phyloP scores from a whole-genome alignment of 352 stramenopile genomes.

The Ophiocytium majus region DNA sequence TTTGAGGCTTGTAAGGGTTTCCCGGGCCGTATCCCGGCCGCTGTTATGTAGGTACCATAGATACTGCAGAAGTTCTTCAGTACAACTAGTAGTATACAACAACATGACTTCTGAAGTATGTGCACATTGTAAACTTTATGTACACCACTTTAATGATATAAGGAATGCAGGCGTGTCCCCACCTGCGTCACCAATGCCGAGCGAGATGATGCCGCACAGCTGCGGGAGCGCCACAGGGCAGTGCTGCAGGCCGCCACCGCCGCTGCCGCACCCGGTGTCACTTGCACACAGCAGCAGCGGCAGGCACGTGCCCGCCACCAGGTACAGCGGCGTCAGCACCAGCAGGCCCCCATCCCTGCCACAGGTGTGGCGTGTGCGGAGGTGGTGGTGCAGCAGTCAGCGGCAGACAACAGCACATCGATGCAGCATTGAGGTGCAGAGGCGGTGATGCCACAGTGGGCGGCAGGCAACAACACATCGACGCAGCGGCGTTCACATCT shows the following conservation, averaged over 20 bases:
- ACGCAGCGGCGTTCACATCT: background rate
- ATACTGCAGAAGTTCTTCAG: too few species aligned
- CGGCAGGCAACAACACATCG: background rate
- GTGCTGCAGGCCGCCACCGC: background rate
- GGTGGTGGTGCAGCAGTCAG: background rate
- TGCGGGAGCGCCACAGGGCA: background rate
- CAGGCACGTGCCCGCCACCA: background rate
- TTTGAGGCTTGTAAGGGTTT: background rate
- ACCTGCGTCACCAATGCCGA: background rate
- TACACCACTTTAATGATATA: background rate
- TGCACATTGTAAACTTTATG: background rate
- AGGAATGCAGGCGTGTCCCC: background rate
- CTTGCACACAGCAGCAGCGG: background rate
- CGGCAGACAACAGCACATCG: too few species aligned
- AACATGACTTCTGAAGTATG: background rate
- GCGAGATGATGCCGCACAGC: background rate
- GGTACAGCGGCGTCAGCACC: background rate
- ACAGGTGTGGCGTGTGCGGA: background rate
- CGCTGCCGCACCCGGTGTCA: background rate
- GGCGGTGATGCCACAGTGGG: too few species aligned
- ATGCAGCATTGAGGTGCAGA: too few species aligned
- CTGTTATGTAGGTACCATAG: background rate
- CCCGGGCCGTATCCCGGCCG: background rate
- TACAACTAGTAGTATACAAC: background rate
- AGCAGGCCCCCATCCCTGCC: background rate